A percentile compares a stretch with the other conserved stretches of the same genome.
Evolutionary conservation across 805 yeast species (phyloP).

Genomic region (Saturnispora serradocipensis): DNA sequence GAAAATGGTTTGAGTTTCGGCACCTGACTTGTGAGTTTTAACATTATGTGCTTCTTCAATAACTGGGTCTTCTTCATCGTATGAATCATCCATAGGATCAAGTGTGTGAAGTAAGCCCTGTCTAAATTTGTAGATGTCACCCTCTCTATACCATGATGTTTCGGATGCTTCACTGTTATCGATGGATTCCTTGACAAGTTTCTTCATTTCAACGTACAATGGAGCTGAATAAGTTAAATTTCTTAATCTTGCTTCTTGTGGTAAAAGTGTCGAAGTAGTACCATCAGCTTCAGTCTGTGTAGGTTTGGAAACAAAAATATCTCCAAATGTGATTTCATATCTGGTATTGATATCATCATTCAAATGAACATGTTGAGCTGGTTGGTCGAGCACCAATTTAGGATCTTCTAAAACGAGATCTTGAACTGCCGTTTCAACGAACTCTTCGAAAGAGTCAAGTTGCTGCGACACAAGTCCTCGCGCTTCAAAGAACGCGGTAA

Average conservation of each 20-base stretch:
- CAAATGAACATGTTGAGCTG: slow-evolving; percentile 94
- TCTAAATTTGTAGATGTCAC: slow-evolving; percentile 35
- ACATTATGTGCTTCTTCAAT: slow-evolving; percentile 34
- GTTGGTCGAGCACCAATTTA: slow-evolving; percentile 88
- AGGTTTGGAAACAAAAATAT: slow-evolving; percentile 91
- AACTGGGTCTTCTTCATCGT: slow-evolving; percentile 63
- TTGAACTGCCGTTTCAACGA: slow-evolving; percentile 92
- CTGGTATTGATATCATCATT: slow-evolving; percentile 84
- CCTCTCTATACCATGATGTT: slow-evolving; percentile 50
- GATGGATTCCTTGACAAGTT: slow-evolving; percentile 74
- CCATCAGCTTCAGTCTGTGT: slow-evolving; percentile 99
- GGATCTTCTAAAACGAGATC: slow-evolving; percentile 95
- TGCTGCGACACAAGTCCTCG: slow-evolving; percentile 97
- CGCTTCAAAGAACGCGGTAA: slow-evolving; percentile 89
- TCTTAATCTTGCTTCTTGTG: slow-evolving; percentile 96
- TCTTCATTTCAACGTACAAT: slow-evolving; percentile 89
- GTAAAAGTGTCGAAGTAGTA: slow-evolving; percentile 97
- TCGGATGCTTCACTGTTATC: slow-evolving; percentile 50
- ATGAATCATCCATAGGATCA: slow-evolving; percentile 25
- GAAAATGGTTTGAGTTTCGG: slow-evolving; percentile 40
- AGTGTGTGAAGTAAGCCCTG: slow-evolving; percentile 22
- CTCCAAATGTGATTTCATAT: slow-evolving; percentile 95
- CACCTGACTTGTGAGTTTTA: slow-evolving; percentile 27
- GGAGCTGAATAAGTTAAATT: slow-evolving; percentile 96
- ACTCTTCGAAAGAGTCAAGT: slow-evolving; percentile 95